Evolutionary conservation across 2,329 filamentous ascomycete genomes (phyloP).

Genomic region (Exophiala spinifera): DNA sequence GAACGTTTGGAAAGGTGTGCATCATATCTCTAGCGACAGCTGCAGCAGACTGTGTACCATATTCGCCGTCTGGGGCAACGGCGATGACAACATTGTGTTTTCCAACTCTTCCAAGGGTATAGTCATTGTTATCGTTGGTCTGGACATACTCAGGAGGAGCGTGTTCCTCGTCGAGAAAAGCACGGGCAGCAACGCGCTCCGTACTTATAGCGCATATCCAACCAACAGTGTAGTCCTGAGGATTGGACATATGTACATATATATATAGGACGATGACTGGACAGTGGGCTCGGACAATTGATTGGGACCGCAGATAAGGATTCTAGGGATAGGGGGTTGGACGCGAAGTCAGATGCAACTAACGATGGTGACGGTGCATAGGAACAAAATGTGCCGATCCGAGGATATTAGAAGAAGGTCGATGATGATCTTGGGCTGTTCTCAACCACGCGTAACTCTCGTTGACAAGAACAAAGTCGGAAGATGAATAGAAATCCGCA

Average conservation of each 20-base stretch:
- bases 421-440: no score
- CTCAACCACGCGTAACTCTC: no score
- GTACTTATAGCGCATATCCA: constrained; percentile 44
- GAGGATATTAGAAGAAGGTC: no score
- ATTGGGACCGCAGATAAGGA: no score
- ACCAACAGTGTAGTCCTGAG: constrained; percentile 40
- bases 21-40: constrained; percentile 35
- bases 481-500: no score
- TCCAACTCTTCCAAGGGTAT: constrained; percentile 32
- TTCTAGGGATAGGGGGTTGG: no score
- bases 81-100: constrained; percentile 35
- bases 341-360: no score
- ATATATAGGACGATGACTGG: no score
- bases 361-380: no score
- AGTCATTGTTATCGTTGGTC: constrained; percentile 31
- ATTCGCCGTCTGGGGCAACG: constrained; percentile 33
- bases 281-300: no score
- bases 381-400: no score
- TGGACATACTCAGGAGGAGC: constrained; percentile 22
- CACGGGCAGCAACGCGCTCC: constrained; percentile 40
- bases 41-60: constrained; percentile 34
- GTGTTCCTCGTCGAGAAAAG: constrained; percentile 42
- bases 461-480: no score
- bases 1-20: constrained; percentile 32
- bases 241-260: constrained; percentile 8